A percentile compares a stretch with the other conserved stretches of the same genome.
Evolutionary conservation across 345 rosid species (phyloP).

Genomic region (Cardamine chenopodiifolia): DNA sequence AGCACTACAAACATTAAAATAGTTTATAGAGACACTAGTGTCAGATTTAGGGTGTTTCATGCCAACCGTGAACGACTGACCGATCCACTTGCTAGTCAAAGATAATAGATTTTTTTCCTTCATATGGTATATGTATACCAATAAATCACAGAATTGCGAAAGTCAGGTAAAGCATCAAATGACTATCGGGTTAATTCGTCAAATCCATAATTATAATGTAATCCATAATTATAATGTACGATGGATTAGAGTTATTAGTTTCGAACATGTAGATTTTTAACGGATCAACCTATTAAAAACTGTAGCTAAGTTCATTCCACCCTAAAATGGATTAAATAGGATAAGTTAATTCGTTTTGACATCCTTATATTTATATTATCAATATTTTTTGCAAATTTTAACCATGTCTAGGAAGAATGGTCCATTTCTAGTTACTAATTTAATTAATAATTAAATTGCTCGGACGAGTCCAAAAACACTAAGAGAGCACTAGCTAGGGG

Average conservation of each 20-base stretch:
- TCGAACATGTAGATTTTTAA: too few species aligned
- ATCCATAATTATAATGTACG: too few species aligned
- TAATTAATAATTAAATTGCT: neutral
- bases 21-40: conserved; percentile 1
- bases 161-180: neutral
- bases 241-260: too few species aligned
- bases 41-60: conserved; percentile 19
- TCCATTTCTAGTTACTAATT: neutral
- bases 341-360: too few species aligned
- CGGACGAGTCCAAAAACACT: neutral
- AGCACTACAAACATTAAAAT: conserved; percentile 21
- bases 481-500: neutral
- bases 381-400: too few species aligned
- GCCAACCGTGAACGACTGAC: conserved; percentile 30
- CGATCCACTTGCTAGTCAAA: conserved; percentile 38
- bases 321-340: too few species aligned
- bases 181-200: too few species aligned
- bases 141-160: neutral
- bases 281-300: too few species aligned
- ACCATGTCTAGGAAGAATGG: too few species aligned
- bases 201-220: too few species aligned
- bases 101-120: neutral
- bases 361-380: too few species aligned
- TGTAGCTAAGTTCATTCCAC: too few species aligned
- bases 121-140: neutral